Base-by-base conservation (phyloP, 768 basidiomycete species). In the Leucocoprinus sp. region DNA sequence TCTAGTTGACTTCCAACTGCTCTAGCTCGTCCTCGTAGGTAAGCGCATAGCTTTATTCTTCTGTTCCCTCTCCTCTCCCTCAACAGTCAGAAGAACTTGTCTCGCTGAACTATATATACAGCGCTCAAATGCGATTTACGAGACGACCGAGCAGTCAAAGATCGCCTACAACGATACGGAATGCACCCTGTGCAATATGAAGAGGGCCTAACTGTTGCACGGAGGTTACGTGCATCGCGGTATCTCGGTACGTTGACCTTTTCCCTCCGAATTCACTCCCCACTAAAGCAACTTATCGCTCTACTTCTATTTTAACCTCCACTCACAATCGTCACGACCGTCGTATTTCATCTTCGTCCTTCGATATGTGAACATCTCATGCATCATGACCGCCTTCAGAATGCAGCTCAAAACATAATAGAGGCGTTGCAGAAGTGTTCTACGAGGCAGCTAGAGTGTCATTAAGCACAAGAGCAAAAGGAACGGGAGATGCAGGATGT, bases 341-440 rank as follows among this genome's bases (percentile, higher is more conserved):
- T n/a, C n/a, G n/a, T n/a, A n/a, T n/a, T n/a, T n/a, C n/a, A n/a
- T n/a, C n/a, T n/a, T n/a, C n/a, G n/a, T n/a, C n/a, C n/a, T n/a
- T n/a, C n/a, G n/a, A n/a, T n/a, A n/a, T n/a, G n/a, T n/a, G n/a
- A n/a, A n/a, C n/a, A 2, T 47, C 19, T 23, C 35, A 33, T 17
- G 27, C 21, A 17, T 31, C 18, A 31, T 12, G 12, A 12, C 9
- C 31, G 9, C 31, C 4, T 12, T 11, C 56, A 96, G 93, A 98
- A 71, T 97, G 95, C 60, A 95, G 92, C 52, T 93, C 95, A 6
- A 97, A 97, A 63, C 92, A 95, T 57, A 93, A 96, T 54, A 79
- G 95, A 38, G 95, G 95, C 3, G 93, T 98, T 8, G 72, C 78
- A 22, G 93, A 98, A 60, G 92, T 93, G 7, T 93, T 98, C 57